Evolutionary conservation across 768 basidiomycete species (phyloP).

Genomic region (Trametes cubensis): DNA sequence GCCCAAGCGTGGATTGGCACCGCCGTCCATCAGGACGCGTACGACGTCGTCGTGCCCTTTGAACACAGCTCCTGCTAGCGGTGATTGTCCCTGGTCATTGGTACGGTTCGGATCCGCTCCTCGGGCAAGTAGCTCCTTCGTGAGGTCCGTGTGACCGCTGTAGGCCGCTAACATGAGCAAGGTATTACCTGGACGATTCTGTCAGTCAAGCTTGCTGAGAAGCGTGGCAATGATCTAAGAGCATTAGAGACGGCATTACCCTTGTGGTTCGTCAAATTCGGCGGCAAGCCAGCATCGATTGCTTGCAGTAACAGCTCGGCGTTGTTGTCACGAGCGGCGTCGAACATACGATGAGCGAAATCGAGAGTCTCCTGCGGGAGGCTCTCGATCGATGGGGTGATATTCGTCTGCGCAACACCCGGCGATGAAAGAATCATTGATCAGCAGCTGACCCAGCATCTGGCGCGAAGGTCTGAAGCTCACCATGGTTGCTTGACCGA

Average conservation of each 20-base stretch:
- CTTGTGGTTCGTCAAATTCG: slow-evolving; percentile 73
- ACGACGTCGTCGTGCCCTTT: slow-evolving; percentile 70
- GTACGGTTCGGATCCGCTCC: slow-evolving; percentile 68
- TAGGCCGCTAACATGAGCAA: slow-evolving; percentile 81
- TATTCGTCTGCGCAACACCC: neutral
- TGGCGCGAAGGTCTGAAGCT: neutral
- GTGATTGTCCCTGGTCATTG: slow-evolving; percentile 74
- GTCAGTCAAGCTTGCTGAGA: neutral
- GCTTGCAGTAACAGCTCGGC: slow-evolving; percentile 56
- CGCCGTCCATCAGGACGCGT: slow-evolving; percentile 47
- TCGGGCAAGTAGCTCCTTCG: slow-evolving; percentile 53
- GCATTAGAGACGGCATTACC: slow-evolving; percentile 40
- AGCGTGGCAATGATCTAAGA: neutral
- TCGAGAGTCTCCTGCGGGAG: slow-evolving; percentile 44
- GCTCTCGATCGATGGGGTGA: slow-evolving; percentile 9
- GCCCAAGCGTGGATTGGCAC: slow-evolving; percentile 67
- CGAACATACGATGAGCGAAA: slow-evolving; percentile 72
- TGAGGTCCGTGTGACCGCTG: slow-evolving; percentile 60
- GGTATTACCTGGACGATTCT: slow-evolving; percentile 59
- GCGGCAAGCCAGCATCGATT: slow-evolving; percentile 68
- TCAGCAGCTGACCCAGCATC: neutral
- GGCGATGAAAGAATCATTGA: neutral
- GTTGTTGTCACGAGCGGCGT: slow-evolving; percentile 68
- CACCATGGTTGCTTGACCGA: neutral
- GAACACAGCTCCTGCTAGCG: slow-evolving; percentile 78